Base-by-base conservation (phyloP, 805 yeast genomes). In the Kodamaea kaohsiungensis region DNA sequence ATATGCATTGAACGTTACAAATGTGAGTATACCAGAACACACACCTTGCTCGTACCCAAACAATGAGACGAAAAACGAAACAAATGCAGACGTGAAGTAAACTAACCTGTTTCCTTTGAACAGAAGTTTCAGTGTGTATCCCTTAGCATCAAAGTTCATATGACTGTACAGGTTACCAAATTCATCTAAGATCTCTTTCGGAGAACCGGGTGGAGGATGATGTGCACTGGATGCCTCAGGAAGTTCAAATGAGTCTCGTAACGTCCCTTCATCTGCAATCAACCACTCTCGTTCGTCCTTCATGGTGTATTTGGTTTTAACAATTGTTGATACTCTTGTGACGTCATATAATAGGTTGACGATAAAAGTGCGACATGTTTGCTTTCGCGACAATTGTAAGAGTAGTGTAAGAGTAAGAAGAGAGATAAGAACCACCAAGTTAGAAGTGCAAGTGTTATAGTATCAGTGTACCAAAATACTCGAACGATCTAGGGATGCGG, bases 11-110 rank as follows among this genome's bases (percentile, higher is more conserved):
- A 91, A 91, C 53, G 87, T 80, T 7, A 77, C 79, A 49, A 88
- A 91, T 1, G 95, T 88, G 51, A 92, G 74, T 46, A 92, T 84
- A 2, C 97, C 96, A 47, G 91, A 85, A 83, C 92, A 89, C 48
- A 91, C 96, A 54, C 97, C 97, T 70, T 91, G 80, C 56, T 75
- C 79, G 61, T 70, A 70, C 12, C 76, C 77, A 56, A 71, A 71
- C 43, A 72, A 62, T 40, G 78, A 73, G 13, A 75, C 78, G 54
- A 75, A 75, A 13, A 75, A 60, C 48, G 79, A 75, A 7, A 76
- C 78, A 57, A 75, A 76, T 5, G 76, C 79, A 2, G 79, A 73
- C 7, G 79, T 76, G 63, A 75, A 75, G 59, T 76, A 75, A 18
- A 76, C 79, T 49, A 76, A 60, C 42, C 65, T 58, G 46, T 62